These are phyloP conservation scores for Cyanodermella asteris DNA, from an alignment of 2,329 filamentous ascomycete genomes.

Conservation along the genomic window DNA sequence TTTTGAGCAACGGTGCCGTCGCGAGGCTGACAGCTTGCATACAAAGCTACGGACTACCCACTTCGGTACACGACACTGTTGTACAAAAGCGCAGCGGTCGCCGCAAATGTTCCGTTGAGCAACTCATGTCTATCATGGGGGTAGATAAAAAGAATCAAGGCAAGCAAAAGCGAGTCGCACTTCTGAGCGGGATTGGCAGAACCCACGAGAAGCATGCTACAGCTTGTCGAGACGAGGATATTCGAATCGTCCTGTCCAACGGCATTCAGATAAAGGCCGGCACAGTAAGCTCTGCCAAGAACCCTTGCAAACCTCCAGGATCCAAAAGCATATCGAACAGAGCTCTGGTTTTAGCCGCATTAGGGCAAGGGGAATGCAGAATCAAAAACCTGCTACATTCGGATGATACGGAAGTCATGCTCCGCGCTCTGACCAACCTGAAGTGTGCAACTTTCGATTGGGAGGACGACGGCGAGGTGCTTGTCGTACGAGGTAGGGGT, in stretches of 20 bases:
- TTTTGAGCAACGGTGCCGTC: slow-evolving; percentile 68
- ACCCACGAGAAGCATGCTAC: slow-evolving; percentile 76
- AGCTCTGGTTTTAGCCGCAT: slow-evolving; percentile 76
- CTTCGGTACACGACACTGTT: slow-evolving; percentile 60
- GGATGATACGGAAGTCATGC: slow-evolving; percentile 92
- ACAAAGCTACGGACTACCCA: slow-evolving; percentile 77
- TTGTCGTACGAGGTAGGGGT: slow-evolving; percentile 80
- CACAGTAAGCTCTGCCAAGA: slow-evolving; percentile 40
- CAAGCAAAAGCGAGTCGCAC: slow-evolving; percentile 81
- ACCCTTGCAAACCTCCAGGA: slow-evolving; percentile 70
- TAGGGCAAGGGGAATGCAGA: slow-evolving; percentile 65
- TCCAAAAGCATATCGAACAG: slow-evolving; percentile 97
- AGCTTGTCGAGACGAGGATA: slow-evolving; percentile 66
- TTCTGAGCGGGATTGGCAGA: slow-evolving; percentile 73
- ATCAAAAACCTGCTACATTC: slow-evolving; percentile 89
- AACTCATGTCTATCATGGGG: slow-evolving; percentile 77
- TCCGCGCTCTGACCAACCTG: slow-evolving; percentile 69
- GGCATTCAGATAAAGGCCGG: slow-evolving; percentile 54
- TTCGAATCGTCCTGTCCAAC: slow-evolving; percentile 63
- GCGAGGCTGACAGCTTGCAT: slow-evolving; percentile 83
- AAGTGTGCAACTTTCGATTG: slow-evolving; percentile 76
- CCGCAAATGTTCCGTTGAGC: slow-evolving; percentile 70
- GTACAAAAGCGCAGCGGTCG: slow-evolving; percentile 65
- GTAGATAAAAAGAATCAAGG: slow-evolving; percentile 98
- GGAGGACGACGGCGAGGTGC: slow-evolving; percentile 82